These are phyloP conservation scores for Clavispora carvajalis DNA, from an alignment of 805 yeast genomes.

Conservation along the genomic window DNA sequence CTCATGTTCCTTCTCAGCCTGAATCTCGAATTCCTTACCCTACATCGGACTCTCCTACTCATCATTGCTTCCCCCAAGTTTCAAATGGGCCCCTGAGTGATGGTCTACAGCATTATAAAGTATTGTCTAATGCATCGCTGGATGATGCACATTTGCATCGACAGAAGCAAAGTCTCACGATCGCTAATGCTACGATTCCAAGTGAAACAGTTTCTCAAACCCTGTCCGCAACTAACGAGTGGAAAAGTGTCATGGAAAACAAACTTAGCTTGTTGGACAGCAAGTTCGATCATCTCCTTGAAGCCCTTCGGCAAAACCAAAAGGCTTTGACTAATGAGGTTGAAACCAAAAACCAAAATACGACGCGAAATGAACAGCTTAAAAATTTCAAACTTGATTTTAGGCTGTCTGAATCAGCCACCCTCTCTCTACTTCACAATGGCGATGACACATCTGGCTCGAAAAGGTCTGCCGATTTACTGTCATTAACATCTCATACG, in stretches of 20 bases:
- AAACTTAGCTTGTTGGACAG: constrained; percentile 32
- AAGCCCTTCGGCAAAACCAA: constrained; percentile 29
- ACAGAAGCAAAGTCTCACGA: neutral
- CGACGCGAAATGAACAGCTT: neutral
- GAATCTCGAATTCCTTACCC: neutral
- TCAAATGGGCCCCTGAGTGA: neutral
- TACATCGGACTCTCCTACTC: neutral
- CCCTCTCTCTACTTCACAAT: neutral
- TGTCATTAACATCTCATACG: no score
- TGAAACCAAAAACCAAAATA: constrained; percentile 6
- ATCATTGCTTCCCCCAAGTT: neutral
- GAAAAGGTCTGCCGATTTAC: neutral
- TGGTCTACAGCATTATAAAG: neutral
- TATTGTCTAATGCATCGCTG: neutral
- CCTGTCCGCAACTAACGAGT: constrained; percentile 14
- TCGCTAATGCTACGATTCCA: neutral
- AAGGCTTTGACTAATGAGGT: constrained; percentile 20
- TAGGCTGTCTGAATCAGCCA: neutral
- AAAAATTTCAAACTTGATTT: neutral
- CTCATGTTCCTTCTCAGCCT: neutral
- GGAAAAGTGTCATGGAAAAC: constrained; percentile 33
- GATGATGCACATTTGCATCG: neutral
- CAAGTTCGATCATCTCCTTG: constrained; percentile 34
- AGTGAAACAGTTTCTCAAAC: neutral
- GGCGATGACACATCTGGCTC: neutral